phyloP scores from a whole-genome alignment of 1,284 basidiomycete species.

The Fomitopsis pinicola region DNA sequence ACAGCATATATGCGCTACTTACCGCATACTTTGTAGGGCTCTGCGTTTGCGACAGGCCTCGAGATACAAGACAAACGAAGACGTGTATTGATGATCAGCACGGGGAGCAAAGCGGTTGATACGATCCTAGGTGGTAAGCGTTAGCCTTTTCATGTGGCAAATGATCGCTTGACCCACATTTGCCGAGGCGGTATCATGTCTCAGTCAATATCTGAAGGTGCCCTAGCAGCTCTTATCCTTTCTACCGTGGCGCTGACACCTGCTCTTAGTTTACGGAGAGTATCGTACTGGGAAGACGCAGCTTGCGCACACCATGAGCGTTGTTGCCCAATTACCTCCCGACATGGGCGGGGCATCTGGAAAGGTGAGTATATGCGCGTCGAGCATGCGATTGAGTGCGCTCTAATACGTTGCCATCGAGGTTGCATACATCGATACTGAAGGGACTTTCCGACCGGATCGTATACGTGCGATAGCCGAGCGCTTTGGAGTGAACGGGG shows the following conservation, averaged over 20 bases:
- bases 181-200: slow-evolving; percentile 76
- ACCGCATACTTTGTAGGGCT: slow-evolving; percentile 50
- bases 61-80: slow-evolving; percentile 85
- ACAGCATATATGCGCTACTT: slow-evolving; percentile 7
- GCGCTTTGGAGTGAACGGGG: slow-evolving; percentile 84
- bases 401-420: slow-evolving; percentile 19
- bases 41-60: slow-evolving; percentile 85
- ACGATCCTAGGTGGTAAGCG: slow-evolving; percentile 75
- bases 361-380: slow-evolving; percentile 47
- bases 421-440: slow-evolving; percentile 93
- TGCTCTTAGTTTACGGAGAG: slow-evolving; percentile 64
- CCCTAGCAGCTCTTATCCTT: slow-evolving; percentile 4
- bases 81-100: slow-evolving; percentile 76
- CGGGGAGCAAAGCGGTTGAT: slow-evolving; percentile 89
- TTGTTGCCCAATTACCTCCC: slow-evolving; percentile 81
- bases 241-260: background rate
- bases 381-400: background rate
- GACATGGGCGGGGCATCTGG: slow-evolving; percentile 89
- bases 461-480: slow-evolving; percentile 87
- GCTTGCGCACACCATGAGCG: slow-evolving; percentile 89
- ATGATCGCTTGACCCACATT: background rate
- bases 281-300: slow-evolving; percentile 89
- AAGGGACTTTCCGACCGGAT: slow-evolving; percentile 93
- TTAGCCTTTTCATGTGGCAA: background rate
- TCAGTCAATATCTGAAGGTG: slow-evolving; percentile 89